Conservation (phyloP, 164 flowering plant species). For the Magnolia changhungtana region DNA sequence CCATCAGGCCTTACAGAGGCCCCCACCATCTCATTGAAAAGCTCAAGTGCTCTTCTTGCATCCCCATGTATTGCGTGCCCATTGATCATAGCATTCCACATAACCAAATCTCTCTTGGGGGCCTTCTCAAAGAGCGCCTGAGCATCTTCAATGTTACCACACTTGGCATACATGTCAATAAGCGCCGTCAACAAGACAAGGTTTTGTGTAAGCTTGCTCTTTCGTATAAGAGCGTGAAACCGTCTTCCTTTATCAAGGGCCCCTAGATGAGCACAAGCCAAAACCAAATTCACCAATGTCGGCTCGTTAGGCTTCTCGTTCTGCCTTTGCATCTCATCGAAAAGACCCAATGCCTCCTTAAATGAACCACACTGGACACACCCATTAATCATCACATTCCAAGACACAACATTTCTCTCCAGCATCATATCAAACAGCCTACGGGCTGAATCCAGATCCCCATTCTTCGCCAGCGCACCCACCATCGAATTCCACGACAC, state of each 20-base stretch:
- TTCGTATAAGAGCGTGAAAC: constrained; percentile 24
- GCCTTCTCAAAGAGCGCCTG: constrained; percentile 22
- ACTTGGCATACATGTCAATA: constrained; percentile 56
- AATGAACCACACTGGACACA: background rate
- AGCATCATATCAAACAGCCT: constrained; percentile 20
- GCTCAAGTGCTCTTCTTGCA: constrained; percentile 1
- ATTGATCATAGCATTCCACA: constrained; percentile 37
- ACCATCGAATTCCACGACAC: constrained; percentile 35
- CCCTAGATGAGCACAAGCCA: constrained; percentile 20
- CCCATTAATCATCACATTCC: constrained; percentile 24
- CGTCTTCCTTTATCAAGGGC: constrained; percentile 23
- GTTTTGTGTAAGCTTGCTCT: constrained; percentile 10
- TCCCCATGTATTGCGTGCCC: constrained; percentile 22
- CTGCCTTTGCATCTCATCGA: constrained; percentile 19
- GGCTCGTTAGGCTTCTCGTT: constrained; percentile 15
- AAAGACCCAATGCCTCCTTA: constrained; percentile 13
- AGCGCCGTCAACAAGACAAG: constrained; percentile 28
- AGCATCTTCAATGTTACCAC: constrained; percentile 25
- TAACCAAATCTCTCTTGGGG: constrained; percentile 24
- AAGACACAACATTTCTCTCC: constrained; percentile 25
- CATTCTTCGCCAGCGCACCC: constrained; percentile 16
- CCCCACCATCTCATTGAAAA: constrained; percentile 15
- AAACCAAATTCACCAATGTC: constrained; percentile 21
- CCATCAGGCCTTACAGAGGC: constrained; percentile 9
- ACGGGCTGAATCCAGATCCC: constrained; percentile 13